Conservation (phyloP, 176 grass and related monocot species). For the Puccinellia tenuiflora region DNA sequence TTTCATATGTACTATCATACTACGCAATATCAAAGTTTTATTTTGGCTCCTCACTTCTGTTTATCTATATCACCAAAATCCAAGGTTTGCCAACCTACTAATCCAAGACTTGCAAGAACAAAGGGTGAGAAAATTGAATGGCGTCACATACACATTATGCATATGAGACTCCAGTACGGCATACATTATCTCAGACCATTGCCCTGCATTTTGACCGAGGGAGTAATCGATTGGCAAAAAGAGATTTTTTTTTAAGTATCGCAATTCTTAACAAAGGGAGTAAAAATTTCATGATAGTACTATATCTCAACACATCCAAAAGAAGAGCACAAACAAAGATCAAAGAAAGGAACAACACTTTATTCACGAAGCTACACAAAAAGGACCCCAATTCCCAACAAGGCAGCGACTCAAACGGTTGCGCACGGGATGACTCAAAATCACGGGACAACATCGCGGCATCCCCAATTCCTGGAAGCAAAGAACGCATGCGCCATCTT, state of each 20-base stretch:
- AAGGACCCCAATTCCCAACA: neutral
- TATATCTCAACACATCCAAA: neutral
- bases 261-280: neutral
- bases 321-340: neutral
- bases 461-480: neutral
- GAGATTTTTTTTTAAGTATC: no score
- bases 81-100: neutral
- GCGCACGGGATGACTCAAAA: neutral
- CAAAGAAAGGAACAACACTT: neutral
- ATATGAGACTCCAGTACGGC: neutral
- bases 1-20: neutral
- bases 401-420: neutral
- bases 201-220: neutral
- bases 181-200: neutral
- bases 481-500: neutral
- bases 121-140: neutral
- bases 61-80: neutral
- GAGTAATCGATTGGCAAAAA: neutral
- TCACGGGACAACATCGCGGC: neutral
- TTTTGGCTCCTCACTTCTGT: neutral
- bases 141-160: neutral
- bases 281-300: neutral
- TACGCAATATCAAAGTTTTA: neutral
- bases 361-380: neutral
- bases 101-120: neutral